Conservation (phyloP, 768 basidiomycete species). For the Agrocybe chaxingu region DNA sequence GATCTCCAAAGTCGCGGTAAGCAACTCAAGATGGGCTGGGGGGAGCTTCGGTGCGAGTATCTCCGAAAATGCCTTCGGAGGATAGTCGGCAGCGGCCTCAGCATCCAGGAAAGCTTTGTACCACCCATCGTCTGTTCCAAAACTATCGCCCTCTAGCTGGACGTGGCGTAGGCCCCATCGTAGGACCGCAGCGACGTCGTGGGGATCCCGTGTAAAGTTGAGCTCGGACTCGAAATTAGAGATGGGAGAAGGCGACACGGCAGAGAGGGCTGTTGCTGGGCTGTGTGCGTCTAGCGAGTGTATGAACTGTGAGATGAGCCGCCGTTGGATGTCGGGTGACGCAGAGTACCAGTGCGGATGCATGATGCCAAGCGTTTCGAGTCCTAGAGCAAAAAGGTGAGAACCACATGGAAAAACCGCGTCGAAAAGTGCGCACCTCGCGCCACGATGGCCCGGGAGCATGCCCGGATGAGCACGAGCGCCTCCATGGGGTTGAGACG, state of each 20-base stretch:
- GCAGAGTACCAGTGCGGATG: slow-evolving; percentile 83
- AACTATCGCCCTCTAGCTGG: slow-evolving; percentile 52
- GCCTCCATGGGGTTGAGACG: slow-evolving; percentile 62
- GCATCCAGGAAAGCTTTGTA: slow-evolving; percentile 60
- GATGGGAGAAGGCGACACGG: slow-evolving; percentile 36
- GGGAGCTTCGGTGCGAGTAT: slow-evolving; percentile 61
- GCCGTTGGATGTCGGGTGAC: slow-evolving; percentile 63
- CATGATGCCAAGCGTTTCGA: slow-evolving; percentile 82
- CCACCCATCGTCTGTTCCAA: slow-evolving; percentile 67
- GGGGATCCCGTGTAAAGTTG: slow-evolving; percentile 59
- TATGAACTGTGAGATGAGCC: slow-evolving; percentile 70
- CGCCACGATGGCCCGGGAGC: slow-evolving; percentile 62
- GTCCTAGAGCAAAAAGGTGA: slow-evolving; percentile 40
- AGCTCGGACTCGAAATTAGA: slow-evolving; percentile 65
- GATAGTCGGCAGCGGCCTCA: slow-evolving; percentile 60
- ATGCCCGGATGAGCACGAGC: slow-evolving; percentile 60
- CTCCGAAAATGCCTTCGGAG: slow-evolving; percentile 59
- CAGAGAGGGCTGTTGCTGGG: slow-evolving; percentile 47
- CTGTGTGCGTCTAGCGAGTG: slow-evolving; percentile 52
- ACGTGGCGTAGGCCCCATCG: slow-evolving; percentile 82
- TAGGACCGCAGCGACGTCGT: slow-evolving; percentile 77
- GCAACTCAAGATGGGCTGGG: slow-evolving; percentile 51
- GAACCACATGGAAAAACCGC: slow-evolving; percentile 5
- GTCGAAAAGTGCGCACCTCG: slow-evolving; percentile 46
- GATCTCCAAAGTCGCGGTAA: slow-evolving; percentile 55